phyloP scores from a whole-genome alignment of 1,284 basidiomycete species.

The Stygiomarasmius scandens region DNA sequence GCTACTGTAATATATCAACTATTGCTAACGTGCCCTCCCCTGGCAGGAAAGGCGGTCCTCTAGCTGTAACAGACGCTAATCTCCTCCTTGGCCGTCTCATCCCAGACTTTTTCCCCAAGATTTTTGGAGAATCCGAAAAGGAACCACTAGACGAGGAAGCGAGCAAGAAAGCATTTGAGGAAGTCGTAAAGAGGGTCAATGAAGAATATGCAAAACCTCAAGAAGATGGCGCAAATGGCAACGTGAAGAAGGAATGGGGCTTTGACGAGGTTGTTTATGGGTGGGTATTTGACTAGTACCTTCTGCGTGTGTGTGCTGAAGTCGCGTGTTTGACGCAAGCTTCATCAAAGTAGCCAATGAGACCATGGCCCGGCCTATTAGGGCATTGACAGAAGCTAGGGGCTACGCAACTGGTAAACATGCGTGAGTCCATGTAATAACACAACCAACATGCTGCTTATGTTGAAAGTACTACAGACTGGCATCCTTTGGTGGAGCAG shows the following conservation, averaged over 20 bases:
- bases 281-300: conserved; percentile 37
- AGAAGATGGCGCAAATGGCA: background rate
- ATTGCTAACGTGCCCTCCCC: no score
- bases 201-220: conserved; percentile 37
- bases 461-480: conserved; percentile 44
- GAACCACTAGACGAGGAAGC: conserved; percentile 79
- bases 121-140: conserved; percentile 86
- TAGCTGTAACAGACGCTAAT: conserved; percentile 89
- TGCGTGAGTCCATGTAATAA: conserved; percentile 48
- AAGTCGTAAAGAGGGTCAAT: conserved; percentile 71
- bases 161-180: conserved; percentile 64
- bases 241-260: conserved; percentile 46
- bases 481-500: conserved; percentile 89
- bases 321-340: conserved; percentile 34
- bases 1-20: no score
- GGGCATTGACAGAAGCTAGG: conserved; percentile 88
- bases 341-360: conserved; percentile 95
- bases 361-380: conserved; percentile 92
- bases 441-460: no score
- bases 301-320: background rate
- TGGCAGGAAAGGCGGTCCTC: conserved; percentile 77
- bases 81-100: conserved; percentile 83
- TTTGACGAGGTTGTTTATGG: conserved; percentile 91
- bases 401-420: conserved; percentile 87
- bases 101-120: conserved; percentile 83